A percentile compares a stretch with the other conserved stretches of the same genome.
Evolutionary conservation across 305 asterid species (phyloP).

Genomic region (Nicotiana rustica): DNA sequence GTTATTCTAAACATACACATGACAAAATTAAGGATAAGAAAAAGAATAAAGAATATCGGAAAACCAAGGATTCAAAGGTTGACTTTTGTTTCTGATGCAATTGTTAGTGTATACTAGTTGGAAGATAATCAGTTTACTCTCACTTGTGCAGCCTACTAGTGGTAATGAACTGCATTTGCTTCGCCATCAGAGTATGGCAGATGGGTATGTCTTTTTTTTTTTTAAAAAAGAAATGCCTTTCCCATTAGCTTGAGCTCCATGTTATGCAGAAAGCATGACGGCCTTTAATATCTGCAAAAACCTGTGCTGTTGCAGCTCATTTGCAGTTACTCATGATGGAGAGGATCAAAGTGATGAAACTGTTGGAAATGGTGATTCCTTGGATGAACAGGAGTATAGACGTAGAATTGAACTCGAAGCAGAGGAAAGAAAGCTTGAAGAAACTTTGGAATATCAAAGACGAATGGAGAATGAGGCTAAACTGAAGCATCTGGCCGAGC

Average conservation of each 20-base stretch:
- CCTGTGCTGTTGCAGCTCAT: conserved; percentile 62
- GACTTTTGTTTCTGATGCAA: conserved; percentile 36
- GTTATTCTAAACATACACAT: conserved; percentile 59
- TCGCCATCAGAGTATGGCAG: conserved; percentile 58
- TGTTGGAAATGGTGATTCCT: conserved; percentile 55
- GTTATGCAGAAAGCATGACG: not conserved
- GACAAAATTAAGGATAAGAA: conserved; percentile 83
- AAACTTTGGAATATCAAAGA: conserved; percentile 94
- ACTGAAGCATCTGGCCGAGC: conserved; percentile 86
- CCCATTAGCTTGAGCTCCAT: conserved; percentile 26
- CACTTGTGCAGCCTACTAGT: conserved; percentile 60
- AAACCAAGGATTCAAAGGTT: conserved; percentile 84
- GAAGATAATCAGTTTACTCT: conserved; percentile 37
- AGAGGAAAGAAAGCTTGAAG: conserved; percentile 98
- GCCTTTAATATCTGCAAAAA: conserved; percentile 24
- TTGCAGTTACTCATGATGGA: conserved; percentile 55
- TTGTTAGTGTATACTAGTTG: conserved; percentile 8
- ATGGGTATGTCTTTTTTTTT: conserved; percentile 53
- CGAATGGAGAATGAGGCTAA: conserved; percentile 94
- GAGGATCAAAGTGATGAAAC: conserved; percentile 43
- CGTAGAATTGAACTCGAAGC: conserved; percentile 89
- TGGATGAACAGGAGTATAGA: conserved; percentile 63
- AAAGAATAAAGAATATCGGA: conserved; percentile 70
- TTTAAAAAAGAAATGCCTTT: not conserved
- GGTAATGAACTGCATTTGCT: conserved; percentile 54